Evolutionary conservation across 352 stramenopile species (phyloP).

Genomic region (Plasmopara muralis): DNA sequence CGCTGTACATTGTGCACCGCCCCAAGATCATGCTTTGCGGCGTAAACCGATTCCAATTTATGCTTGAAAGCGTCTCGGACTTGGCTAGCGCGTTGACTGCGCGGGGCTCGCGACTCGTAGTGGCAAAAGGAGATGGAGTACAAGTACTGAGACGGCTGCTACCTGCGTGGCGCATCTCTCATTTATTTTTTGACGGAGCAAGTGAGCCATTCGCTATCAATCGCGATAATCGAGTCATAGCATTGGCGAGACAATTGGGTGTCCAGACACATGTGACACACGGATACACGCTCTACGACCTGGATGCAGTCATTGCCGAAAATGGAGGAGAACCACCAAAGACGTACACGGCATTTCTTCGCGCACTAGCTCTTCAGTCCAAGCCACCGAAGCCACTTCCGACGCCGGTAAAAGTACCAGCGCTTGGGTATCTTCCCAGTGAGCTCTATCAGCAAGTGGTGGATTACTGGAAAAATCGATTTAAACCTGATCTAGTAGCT

Average conservation of each 20-base stretch:
- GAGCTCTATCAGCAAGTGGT: slow-evolving; percentile 57
- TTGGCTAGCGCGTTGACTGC: slow-evolving; percentile 62
- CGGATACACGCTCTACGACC: slow-evolving; percentile 67
- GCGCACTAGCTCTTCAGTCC: slow-evolving; percentile 44
- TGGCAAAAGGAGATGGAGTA: slow-evolving; percentile 67
- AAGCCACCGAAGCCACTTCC: slow-evolving; percentile 41
- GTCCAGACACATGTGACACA: slow-evolving; percentile 71
- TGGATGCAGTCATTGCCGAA: slow-evolving; percentile 52
- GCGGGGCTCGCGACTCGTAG: slow-evolving; percentile 55
- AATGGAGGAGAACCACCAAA: slow-evolving; percentile 54
- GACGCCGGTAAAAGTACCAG: slow-evolving; percentile 37
- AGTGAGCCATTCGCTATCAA: slow-evolving; percentile 87
- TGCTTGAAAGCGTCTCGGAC: slow-evolving; percentile 89
- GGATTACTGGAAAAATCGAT: slow-evolving; percentile 41
- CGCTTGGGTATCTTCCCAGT: slow-evolving; percentile 33
- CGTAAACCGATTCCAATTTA: slow-evolving; percentile 86
- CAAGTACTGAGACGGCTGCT: slow-evolving; percentile 79
- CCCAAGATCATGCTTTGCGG: slow-evolving; percentile 80
- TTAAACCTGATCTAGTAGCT: slow-evolving; percentile 13
- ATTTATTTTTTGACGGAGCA: slow-evolving; percentile 89
- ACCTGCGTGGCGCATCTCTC: slow-evolving; percentile 81
- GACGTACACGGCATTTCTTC: slow-evolving; percentile 72
- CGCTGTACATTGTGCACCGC: slow-evolving; percentile 87
- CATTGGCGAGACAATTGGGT: slow-evolving; percentile 35
- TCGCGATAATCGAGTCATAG: slow-evolving; percentile 65